Conservation (phyloP, 139 green algal species). For the Chlorella sp. region DNA sequence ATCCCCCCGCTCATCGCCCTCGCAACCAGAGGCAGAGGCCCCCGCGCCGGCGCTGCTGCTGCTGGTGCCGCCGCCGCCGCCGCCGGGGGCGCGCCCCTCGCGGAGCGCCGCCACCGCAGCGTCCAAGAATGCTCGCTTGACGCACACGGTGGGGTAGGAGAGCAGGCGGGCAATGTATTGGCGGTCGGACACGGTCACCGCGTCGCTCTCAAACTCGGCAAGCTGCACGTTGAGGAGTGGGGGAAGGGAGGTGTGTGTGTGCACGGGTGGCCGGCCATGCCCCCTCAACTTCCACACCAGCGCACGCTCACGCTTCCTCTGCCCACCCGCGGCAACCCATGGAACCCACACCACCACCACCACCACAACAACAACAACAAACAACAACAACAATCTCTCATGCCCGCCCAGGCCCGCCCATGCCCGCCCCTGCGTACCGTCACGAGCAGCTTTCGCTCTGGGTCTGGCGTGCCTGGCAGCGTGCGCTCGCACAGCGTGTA, state of each 20-base stretch:
- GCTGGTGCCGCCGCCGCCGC: background rate
- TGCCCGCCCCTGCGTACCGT: constrained; percentile 40
- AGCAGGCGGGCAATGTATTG: constrained; percentile 50
- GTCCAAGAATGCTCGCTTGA: constrained; percentile 51
- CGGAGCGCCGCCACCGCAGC: background rate
- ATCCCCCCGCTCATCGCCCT: background rate
- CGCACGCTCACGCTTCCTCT: too few species aligned
- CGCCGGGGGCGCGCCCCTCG: background rate
- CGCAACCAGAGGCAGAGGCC: too few species aligned
- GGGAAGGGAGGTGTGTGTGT: background rate
- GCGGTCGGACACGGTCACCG: constrained; percentile 44
- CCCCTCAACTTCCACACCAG: too few species aligned
- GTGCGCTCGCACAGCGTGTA: constrained; percentile 54
- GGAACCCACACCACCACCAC: too few species aligned
- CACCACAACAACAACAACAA: background rate
- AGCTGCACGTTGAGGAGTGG: background rate
- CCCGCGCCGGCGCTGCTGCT: too few species aligned
- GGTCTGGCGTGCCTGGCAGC: constrained; percentile 46
- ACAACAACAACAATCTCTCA: background rate
- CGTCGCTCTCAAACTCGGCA: constrained; percentile 65
- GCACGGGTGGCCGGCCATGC: background rate
- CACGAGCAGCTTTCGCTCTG: constrained; percentile 51
- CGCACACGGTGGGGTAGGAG: constrained; percentile 60
- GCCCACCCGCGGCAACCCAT: too few species aligned
- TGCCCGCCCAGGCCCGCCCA: background rate